A percentile compares a stretch with the other conserved stretches of the same genome.
Evolutionary conservation across 345 rosid genomes (phyloP).

Genomic region (Brassica incana): DNA sequence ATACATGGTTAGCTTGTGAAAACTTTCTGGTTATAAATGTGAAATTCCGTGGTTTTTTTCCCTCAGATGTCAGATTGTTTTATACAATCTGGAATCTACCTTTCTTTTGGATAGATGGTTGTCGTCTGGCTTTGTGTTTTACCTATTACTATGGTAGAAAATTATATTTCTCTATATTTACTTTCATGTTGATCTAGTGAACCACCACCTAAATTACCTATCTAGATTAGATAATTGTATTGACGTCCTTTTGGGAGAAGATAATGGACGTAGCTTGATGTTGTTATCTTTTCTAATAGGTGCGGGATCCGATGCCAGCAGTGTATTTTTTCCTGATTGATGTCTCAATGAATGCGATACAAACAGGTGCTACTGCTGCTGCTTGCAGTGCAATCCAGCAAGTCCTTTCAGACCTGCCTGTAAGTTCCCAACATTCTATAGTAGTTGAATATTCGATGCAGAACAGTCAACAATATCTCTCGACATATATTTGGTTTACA

Average conservation of each 20-base stretch:
- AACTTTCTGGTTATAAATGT: constrained; percentile 38
- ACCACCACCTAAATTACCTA: constrained; percentile 1
- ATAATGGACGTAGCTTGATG: constrained; percentile 10
- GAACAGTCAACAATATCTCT: constrained; percentile 6
- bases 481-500: neutral
- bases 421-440: constrained; percentile 44
- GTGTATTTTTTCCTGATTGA: constrained; percentile 91
- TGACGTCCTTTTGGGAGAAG: neutral
- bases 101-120: constrained; percentile 8
- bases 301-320: constrained; percentile 99
- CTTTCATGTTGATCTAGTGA: neutral
- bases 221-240: constrained; percentile 11
- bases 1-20: constrained; percentile 76
- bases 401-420: constrained; percentile 93
- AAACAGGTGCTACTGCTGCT: constrained; percentile 96
- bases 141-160: no score
- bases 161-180: no score
- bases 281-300: constrained; percentile 48
- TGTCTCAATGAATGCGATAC: constrained; percentile 91
- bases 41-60: neutral
- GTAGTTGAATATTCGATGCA: neutral
- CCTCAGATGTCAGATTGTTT: neutral
- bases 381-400: constrained; percentile 93
- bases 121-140: neutral
- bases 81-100: neutral